Evolutionary conservation across 2,329 filamentous ascomycete species (phyloP), one percentile per base, ranked within the genome.

Genomic region (Colletotrichum orchidophilum): DNA sequence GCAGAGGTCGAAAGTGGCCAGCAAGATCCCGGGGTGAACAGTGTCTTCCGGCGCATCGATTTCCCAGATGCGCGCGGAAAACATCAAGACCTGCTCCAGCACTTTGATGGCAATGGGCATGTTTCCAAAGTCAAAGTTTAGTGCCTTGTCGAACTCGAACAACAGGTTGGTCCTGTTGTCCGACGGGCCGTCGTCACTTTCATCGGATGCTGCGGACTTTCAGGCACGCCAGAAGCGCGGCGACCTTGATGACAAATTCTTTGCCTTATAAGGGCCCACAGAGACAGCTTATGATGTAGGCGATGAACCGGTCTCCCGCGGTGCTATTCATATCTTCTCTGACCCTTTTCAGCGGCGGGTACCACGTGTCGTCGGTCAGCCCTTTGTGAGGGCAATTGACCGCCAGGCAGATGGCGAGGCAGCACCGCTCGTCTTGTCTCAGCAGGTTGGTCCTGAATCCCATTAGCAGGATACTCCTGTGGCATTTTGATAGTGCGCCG

Each of bases 381-480:
- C 63, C 27, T n/a, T 18, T 18, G 15, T 58, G 9, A 7, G 63
- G 63, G 15, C 27, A 65, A 27, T 58, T 65, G 39, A 65, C 46
- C 3, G 46, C 59, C 24, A 62, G 59, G 29, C 29, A 62, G 59
- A 62, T 62, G n/a, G 59, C 29, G 24, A 53, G 53, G 53, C 39
- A 65, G 53, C 39, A 65, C 15, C 24, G 63, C 53, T 65, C 21
- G 15, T 58, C 39, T 58, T 65, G 53, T 58, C 53, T 58, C 21
- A 65, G 63, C 7, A 65, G 39, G 15, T 58, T 58, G 21, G 21
- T 65, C 53, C 39, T 65, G 5, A 18, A 2, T 52, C 5, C 24
- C 12, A 8, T 64, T 55, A 57, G 62, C 26, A 64, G 24, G 35
- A 46, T 33, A 33, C 4, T 6, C 0, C 1, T 13, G 18, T 33